Base-by-base conservation (phyloP, 2,329 filamentous ascomycete species). In the Coniochaeta sp. region DNA sequence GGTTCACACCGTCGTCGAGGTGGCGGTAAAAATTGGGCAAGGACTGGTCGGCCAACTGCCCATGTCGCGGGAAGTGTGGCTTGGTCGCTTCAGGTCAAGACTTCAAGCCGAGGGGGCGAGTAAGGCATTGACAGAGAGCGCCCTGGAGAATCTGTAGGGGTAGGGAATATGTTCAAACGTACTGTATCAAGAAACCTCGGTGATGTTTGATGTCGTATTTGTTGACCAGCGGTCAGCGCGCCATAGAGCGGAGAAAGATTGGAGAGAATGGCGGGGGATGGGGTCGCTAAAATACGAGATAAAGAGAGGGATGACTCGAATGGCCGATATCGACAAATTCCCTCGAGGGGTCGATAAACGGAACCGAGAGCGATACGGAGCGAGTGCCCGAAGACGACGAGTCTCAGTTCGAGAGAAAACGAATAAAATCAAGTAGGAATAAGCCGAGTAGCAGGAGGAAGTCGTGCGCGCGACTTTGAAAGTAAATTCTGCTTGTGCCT, bases 211-310 rank as follows among this genome's bases (percentile, higher is more conserved):
- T 57, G 26, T 57, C n/a, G 28, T n/a, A n/a, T 58, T 31, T 33
- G 56, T n/a, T 44, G 56, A 58, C 56, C 54, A 44, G 56, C 56
- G 56, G 56, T 58, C 56, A 58, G 56, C 56, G 56, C 38, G 56
- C 56, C 56, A 58, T 58, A 44, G 38, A 33, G 56, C 38, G 56
- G 56, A 58, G 56, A 34, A 44, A 34, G 38, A 26, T 31, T 58
- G 22, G 56, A 44, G 56, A 58, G 56, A 57, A 58, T 58, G 56
- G 56, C 56, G 56, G 38, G 55, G 56, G 24, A n/a, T 8, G 56
- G 54, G 31, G 31, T 38, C 54, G 54, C 31, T 57, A 14, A 57
- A 57, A 57, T 38, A 57, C 31, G 54, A 57, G 54, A 34, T 19
- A 38, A 38, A 57, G 54, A 57, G 54, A 57, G 54, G 28, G 54